Conservation (phyloP, 768 basidiomycete species). For the Aureoboletus auriporus region DNA sequence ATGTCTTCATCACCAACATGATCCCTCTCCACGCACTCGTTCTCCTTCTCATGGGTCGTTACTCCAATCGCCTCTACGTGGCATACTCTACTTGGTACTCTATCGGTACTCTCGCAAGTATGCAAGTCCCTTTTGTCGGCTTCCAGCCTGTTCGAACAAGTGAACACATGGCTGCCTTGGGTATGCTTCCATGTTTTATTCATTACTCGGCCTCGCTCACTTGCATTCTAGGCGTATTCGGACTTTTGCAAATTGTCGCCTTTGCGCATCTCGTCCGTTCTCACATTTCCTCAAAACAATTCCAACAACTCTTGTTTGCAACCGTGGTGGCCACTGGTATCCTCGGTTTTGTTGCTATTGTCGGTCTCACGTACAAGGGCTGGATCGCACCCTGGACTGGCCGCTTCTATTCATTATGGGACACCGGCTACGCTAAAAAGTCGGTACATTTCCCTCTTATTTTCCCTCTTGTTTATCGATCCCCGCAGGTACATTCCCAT, state of each 20-base stretch:
- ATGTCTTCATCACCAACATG: conserved; percentile 99
- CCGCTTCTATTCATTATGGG: conserved; percentile 98
- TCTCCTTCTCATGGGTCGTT: conserved; percentile 94
- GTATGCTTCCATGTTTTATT: conserved; percentile 35
- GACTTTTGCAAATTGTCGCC: conserved; percentile 92
- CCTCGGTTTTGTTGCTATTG: conserved; percentile 69
- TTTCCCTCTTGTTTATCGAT: conserved; percentile 1
- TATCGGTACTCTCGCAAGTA: conserved; percentile 93
- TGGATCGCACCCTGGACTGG: conserved; percentile 99
- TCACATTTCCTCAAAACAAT: conserved; percentile 89
- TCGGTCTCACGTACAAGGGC: conserved; percentile 83
- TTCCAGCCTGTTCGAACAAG: conserved; percentile 98
- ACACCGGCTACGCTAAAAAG: conserved; percentile 99
- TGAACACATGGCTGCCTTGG: conserved; percentile 98
- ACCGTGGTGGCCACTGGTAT: conserved; percentile 67
- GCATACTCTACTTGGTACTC: conserved; percentile 98
- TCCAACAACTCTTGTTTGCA: conserved; percentile 73
- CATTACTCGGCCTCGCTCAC: neutral
- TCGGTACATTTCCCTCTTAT: conserved; percentile 31
- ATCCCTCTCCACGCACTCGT: conserved; percentile 95
- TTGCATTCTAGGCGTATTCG: conserved; percentile 73
- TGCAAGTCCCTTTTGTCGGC: conserved; percentile 99
- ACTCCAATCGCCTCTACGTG: conserved; percentile 86
- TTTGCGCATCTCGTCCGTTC: conserved; percentile 87
- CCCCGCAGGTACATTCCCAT: conserved; percentile 81